Evolutionary conservation across 1,139 yeast species (phyloP), one percentile per base, ranked within the genome.

Genomic region (Hemisphaericaspora subhashii): DNA sequence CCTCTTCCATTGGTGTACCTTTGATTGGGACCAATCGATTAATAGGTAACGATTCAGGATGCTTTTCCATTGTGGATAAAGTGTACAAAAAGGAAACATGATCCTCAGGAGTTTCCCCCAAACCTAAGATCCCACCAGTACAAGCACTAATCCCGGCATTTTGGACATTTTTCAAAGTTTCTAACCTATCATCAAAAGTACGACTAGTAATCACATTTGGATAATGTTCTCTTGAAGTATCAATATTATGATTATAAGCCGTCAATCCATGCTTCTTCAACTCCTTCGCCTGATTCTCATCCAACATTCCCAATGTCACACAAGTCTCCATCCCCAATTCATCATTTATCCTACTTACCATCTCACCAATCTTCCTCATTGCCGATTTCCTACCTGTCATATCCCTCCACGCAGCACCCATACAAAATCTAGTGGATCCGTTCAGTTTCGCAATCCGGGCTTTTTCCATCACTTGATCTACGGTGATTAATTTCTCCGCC

Each of bases 321-420:
- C 94, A 85, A 12, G 86, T 79, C 56, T 85, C 94, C 77, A 86
- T 67, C 0, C 81, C 80, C 58, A 85, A 61, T 27, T 78, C 83
- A 33, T 59, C 53, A 51, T 83, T 81, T 39, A 85, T 83, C 42
- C 66, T 75, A 18, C 67, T 58, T 17, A 85, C 83, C 92, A 85
- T 84, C 39, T 78, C 75, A 14, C 79, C 67, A 41, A 85, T 82
- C 48, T 69, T 76, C 45, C 72, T 77, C 46, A 85, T 57, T 0
- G 85, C 88, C 17, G 81, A 74, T 55, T 83, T 85, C 36, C 94
- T 68, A 8, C 94, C 94, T 34, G 70, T 67, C 94, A 86, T 85
- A 46, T 84, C 92, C 55, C 95, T 72, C 92, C 92, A 86, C 1
- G 94, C 95, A 10, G 92, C 88, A 32, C 94, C 95, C 83, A 85